Conservation (phyloP, 768 basidiomycete species). For the Rossbeevera mucosa region DNA sequence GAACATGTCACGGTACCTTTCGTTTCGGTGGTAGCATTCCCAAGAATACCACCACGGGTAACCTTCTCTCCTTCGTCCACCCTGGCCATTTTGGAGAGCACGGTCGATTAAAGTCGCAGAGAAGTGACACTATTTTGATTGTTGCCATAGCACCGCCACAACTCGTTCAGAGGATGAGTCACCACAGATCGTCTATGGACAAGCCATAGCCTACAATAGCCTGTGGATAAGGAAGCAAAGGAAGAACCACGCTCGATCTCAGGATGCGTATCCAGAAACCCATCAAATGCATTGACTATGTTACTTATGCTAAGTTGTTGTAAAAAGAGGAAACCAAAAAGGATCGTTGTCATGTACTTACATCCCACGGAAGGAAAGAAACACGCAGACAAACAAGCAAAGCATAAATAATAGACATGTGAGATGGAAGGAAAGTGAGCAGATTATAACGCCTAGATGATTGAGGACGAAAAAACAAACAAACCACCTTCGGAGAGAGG, state of each 20-base stretch:
- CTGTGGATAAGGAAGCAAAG: too few species aligned
- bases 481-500: neutral
- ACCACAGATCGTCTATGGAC: too few species aligned
- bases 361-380: constrained; percentile 7
- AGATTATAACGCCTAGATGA: neutral
- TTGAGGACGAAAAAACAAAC: neutral
- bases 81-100: too few species aligned
- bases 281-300: neutral
- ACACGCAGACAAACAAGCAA: neutral
- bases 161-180: too few species aligned
- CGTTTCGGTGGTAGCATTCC: constrained; percentile 17
- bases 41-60: constrained; percentile 1
- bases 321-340: neutral
- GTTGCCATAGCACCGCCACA: too few species aligned
- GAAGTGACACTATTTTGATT: too few species aligned
- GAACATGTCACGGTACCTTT: constrained; percentile 22
- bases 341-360: constrained; percentile 8
- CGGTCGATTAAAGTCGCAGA: too few species aligned
- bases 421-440: neutral
- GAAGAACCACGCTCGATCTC: too few species aligned
- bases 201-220: too few species aligned
- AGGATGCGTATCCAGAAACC: too few species aligned
- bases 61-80: too few species aligned
- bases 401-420: neutral
- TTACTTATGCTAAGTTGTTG: neutral